A percentile compares a stretch with the other conserved stretches of the same genome.
These are phyloP conservation scores for Claviceps citrina DNA, from an alignment of 2,329 filamentous ascomycete genomes.

Conservation along the genomic window DNA sequence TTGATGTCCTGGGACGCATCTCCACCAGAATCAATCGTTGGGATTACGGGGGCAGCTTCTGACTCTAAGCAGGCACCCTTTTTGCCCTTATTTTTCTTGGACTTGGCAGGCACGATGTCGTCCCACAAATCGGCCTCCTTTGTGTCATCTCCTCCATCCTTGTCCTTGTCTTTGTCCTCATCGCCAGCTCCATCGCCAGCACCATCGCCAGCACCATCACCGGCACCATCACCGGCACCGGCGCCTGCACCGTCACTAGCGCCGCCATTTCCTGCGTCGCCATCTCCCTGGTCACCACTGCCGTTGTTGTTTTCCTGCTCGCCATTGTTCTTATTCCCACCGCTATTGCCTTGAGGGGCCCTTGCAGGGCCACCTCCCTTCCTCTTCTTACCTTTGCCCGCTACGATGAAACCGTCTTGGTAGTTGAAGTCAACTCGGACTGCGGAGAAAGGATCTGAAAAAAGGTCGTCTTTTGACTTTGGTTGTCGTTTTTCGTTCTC, in stretches of 20 bases:
- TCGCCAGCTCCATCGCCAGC: conserved; percentile 3
- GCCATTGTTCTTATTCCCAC: conserved; percentile 1
- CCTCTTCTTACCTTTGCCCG: conserved; percentile 10
- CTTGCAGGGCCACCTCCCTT: conserved; percentile 7
- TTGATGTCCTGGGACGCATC: conserved; percentile 51
- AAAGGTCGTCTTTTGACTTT: conserved; percentile 5
- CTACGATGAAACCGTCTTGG: conserved; percentile 8
- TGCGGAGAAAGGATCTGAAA: conserved; percentile 10
- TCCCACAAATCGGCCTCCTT: conserved; percentile 22
- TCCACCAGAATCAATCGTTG: conserved; percentile 28
- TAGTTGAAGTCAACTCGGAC: conserved; percentile 12
- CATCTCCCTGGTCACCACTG: conserved; percentile 5
- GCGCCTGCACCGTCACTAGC: conserved; percentile 4
- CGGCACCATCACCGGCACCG: conserved; percentile 1
- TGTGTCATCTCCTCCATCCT: conserved; percentile 22
- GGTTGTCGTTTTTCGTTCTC: not conserved
- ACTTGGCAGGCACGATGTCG: conserved; percentile 12
- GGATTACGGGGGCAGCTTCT: conserved; percentile 14
- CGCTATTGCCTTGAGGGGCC: conserved; percentile 5
- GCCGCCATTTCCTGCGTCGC: not conserved
- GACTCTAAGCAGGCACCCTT: conserved; percentile 14
- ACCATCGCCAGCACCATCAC: conserved; percentile 5
- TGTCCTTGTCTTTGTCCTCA: conserved; percentile 12
- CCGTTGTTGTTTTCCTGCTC: conserved; percentile 6
- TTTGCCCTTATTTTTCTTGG: conserved; percentile 27